Percentiles rank a stretch among this genome's conserved stretches.
phyloP scores from a whole-genome alignment of 352 stramenopile genomes.

The Globisporangium orthogonon region DNA sequence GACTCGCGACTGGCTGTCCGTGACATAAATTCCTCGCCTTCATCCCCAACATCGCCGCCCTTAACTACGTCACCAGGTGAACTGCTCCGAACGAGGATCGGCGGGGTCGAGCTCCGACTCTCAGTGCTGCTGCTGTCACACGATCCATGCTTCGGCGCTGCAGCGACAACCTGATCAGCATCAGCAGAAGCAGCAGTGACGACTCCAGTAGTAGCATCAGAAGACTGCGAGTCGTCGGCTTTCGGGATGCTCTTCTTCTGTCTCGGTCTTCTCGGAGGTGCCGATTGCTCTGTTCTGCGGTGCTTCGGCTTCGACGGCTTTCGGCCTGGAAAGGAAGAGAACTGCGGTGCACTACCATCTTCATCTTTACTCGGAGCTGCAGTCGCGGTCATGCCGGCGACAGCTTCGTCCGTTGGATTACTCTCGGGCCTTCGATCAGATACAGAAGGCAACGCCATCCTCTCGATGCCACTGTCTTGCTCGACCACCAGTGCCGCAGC shows the following conservation, averaged over 20 bases:
- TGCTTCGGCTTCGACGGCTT: conserved; percentile 2
- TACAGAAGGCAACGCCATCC: not conserved
- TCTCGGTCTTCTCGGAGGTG: not conserved
- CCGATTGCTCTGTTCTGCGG: conserved; percentile 3
- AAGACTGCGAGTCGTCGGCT: not conserved
- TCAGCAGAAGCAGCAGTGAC: not conserved
- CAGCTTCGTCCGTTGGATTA: not conserved
- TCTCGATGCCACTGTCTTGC: no score
- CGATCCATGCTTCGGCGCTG: no score
- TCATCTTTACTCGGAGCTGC: not conserved
- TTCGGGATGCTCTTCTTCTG: conserved; percentile 6
- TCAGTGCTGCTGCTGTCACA: no score
- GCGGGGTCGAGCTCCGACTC: no score
- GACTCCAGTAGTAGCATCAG: no score
- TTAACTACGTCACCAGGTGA: no score
- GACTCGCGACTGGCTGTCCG: no score
- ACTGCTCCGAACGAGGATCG: no score
- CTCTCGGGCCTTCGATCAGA: not conserved
- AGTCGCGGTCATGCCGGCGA: not conserved
- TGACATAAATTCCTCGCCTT: no score
- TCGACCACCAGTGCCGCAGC: no score
- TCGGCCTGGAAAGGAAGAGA: not conserved
- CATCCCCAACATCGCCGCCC: no score
- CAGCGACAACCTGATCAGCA: not conserved
- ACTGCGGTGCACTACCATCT: not conserved